Percentiles rank a stretch among this genome's conserved stretches.
phyloP scores from a whole-genome alignment of 345 rosid genomes.

The Eucalyptus curtisii region DNA sequence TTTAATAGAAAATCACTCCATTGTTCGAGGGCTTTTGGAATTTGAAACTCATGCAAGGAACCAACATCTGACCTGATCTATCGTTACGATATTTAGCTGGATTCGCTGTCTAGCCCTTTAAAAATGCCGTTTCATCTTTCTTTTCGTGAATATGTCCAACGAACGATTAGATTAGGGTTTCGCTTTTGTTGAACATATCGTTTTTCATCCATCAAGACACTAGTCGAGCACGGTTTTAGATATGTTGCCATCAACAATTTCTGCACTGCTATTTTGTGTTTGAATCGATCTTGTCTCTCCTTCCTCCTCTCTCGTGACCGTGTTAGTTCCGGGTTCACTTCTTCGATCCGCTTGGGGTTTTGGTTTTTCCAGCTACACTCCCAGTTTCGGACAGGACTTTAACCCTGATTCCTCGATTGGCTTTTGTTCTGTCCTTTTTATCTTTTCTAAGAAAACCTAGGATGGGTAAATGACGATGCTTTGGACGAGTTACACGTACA shows the following conservation, averaged over 20 bases:
- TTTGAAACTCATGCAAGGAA: background rate
- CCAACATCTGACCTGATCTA: background rate
- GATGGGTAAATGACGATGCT: background rate
- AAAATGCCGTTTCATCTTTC: background rate
- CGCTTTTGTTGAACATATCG: background rate
- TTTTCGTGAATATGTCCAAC: background rate
- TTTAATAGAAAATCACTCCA: background rate
- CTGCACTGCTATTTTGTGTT: background rate
- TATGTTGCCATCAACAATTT: background rate
- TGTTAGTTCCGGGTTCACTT: background rate
- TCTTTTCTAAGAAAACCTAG: background rate
- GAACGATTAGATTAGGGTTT: background rate
- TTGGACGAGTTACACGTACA: background rate
- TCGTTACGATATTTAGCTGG: background rate
- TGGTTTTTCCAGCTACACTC: background rate
- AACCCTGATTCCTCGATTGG: background rate
- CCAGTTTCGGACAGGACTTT: background rate
- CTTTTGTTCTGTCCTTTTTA: background rate
- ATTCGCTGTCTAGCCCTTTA: background rate
- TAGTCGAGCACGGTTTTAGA: background rate
- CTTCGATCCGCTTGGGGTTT: background rate
- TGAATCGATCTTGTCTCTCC: background rate
- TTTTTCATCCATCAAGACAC: background rate
- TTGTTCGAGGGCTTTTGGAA: background rate
- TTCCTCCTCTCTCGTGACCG: background rate